Base-by-base conservation (phyloP, 140 eudicot species). In the Erigeron philadelphicus region DNA sequence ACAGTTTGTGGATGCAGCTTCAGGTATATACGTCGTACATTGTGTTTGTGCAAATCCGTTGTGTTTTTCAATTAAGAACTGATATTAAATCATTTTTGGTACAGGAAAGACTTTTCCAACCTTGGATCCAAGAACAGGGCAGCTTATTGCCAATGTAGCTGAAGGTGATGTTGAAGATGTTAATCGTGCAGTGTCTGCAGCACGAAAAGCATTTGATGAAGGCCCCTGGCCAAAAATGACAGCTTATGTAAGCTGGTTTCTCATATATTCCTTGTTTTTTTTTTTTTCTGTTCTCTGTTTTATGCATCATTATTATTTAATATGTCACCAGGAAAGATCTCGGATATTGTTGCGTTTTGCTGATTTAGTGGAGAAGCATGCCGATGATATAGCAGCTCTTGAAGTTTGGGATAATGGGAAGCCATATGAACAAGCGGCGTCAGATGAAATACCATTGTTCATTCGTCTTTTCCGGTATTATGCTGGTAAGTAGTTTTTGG, bases 181-280 rank as follows among this genome's bases (percentile, higher is more conserved):
- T 44, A 76, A 89, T 68, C 95, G 96, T 23, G 98, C 98, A 11
- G 98, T 93, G 1, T 47, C 88, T 68, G 95, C 98, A 64, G 98
- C 98, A 50, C 92, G 98, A 3, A 93, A 89, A 74, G 98, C 98
- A 7, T 93, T 93, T 57, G 98, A 93, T 75, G 95, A 93, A 72
- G 98, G 98, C 2, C 98, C 98, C 9, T 93, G 98, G 98, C 98
- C 98, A 13, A 86, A 49, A 81, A 89, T 89, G 98, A 84, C 88
- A 38, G 88, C 98, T 55, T 93, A 93, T 76, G 98, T 93, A 81
- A 79, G 81, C 67, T 47, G 8, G 52, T 61, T 64, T 1, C 38
- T 13, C 3, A 15, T 50, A 13, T 44, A 7, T 47, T 9, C 16
- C 31, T 31, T 15, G 9, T 23, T 5, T 31, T 1, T 66, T 66